Conservation (phyloP, 2,329 filamentous ascomycete genomes). For the Coniochaeta ligniaria region DNA sequence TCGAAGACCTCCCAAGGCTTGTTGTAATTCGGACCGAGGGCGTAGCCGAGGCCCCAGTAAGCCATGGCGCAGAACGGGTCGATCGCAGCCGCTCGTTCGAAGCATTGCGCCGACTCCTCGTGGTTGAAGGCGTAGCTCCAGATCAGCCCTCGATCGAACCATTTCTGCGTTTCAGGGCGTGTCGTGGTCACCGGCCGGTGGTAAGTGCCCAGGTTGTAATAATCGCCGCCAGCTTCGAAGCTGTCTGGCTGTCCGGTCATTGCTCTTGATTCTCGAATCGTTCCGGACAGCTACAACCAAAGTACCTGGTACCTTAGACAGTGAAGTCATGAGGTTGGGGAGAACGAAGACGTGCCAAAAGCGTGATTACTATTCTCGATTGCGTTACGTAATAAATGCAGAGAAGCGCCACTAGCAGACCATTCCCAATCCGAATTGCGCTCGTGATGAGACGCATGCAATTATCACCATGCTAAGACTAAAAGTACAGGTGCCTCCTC, state of each 20-base stretch:
- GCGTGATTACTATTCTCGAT: not conserved
- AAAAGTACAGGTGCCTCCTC: not conserved
- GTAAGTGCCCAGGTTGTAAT: constrained; percentile 58
- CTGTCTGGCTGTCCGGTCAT: not conserved
- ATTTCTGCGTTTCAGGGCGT: constrained; percentile 46
- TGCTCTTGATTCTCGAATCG: not conserved
- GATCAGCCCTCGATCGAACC: constrained; percentile 66
- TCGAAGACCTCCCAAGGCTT: constrained; percentile 72
- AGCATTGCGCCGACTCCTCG: constrained; percentile 60
- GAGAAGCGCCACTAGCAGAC: not conserved
- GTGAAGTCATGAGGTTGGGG: too few relatives aligned
- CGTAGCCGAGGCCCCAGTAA: constrained; percentile 65
- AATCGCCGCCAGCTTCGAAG: constrained; percentile 20
- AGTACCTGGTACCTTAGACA: too few relatives aligned
- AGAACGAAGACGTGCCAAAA: not conserved
- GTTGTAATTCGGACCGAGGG: constrained; percentile 68
- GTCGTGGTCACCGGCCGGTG: constrained; percentile 46
- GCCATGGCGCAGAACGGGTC: constrained; percentile 55
- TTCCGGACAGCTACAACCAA: not conserved
- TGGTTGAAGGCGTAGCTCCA: constrained; percentile 76
- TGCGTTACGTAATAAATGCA: not conserved
- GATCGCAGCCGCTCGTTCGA: constrained; percentile 46
- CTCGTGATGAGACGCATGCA: not conserved
- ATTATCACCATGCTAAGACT: not conserved
- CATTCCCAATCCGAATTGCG: not conserved